Conservation (phyloP, 208 protist species). For the Trypanosoma cruzi region DNA sequence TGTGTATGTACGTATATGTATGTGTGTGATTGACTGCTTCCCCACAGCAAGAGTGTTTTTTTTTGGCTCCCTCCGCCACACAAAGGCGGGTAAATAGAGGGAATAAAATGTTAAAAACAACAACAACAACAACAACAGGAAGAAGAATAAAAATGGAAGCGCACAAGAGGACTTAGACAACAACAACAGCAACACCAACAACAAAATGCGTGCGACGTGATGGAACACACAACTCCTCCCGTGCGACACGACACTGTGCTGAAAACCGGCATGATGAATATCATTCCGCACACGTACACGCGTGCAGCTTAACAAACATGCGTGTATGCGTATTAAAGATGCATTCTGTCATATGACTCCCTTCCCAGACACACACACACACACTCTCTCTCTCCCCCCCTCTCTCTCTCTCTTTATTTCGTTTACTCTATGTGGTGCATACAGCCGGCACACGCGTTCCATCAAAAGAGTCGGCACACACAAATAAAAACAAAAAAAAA, state of each 20-base stretch:
- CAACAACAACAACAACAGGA: neutral
- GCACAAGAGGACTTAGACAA: neutral
- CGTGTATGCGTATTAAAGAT: neutral
- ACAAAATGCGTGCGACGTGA: neutral
- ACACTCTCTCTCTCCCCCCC: neutral
- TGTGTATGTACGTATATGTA: too few species aligned
- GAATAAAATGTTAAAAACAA: slow-evolving; percentile 1
- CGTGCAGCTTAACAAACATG: neutral
- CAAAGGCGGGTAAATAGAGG: neutral
- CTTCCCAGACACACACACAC: neutral
- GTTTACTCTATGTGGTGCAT: neutral
- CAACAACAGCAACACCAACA: neutral
- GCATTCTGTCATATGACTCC: neutral
- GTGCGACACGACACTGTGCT: neutral
- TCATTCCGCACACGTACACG: neutral
- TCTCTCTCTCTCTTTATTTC: neutral
- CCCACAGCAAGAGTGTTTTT: neutral
- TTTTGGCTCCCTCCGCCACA: neutral
- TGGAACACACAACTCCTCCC: neutral
- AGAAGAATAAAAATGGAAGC: neutral
- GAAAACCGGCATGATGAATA: neutral
- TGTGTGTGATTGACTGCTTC: neutral
- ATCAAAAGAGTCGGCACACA: neutral
- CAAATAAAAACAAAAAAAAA: slow-evolving; percentile 10
- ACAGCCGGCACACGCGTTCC: neutral